Percentiles rank a stretch among this genome's conserved stretches.
Evolutionary conservation across 2,329 filamentous ascomycete species (phyloP).

Genomic region (Paramyrothecium roridum): DNA sequence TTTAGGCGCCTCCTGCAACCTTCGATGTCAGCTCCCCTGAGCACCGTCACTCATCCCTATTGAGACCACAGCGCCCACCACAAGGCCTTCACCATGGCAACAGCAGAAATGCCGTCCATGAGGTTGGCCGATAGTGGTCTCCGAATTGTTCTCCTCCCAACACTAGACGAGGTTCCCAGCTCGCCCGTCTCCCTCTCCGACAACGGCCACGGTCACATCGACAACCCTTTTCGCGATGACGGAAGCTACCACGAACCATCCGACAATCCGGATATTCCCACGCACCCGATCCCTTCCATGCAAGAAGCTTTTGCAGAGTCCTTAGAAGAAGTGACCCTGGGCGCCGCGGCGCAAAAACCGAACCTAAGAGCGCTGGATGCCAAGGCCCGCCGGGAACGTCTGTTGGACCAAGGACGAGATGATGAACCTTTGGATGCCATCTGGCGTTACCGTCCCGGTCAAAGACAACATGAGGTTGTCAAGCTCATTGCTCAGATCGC

Average conservation of each 20-base stretch:
- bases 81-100: background rate
- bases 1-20: background rate
- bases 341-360: constrained; percentile 41
- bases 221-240: constrained; percentile 1
- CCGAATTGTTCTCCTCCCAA: constrained; percentile 1
- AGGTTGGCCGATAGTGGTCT: background rate
- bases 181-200: background rate
- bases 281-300: constrained; percentile 72
- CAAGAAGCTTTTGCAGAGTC: constrained; percentile 83
- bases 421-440: constrained; percentile 68
- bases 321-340: constrained; percentile 65
- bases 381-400: constrained; percentile 58
- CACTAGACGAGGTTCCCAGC: background rate
- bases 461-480: constrained; percentile 81
- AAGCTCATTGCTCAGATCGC: constrained; percentile 91
- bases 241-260: constrained; percentile 7
- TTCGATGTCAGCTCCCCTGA: background rate
- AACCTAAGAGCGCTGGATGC: constrained; percentile 54
- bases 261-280: constrained; percentile 20
- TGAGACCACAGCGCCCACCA: background rate
- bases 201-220: background rate
- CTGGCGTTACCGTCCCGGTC: constrained; percentile 74
- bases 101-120: background rate
- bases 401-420: constrained; percentile 66
- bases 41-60: background rate